Conservation (phyloP, 192 early-diverging fungal species). For the Pilobolus umbonatus region DNA sequence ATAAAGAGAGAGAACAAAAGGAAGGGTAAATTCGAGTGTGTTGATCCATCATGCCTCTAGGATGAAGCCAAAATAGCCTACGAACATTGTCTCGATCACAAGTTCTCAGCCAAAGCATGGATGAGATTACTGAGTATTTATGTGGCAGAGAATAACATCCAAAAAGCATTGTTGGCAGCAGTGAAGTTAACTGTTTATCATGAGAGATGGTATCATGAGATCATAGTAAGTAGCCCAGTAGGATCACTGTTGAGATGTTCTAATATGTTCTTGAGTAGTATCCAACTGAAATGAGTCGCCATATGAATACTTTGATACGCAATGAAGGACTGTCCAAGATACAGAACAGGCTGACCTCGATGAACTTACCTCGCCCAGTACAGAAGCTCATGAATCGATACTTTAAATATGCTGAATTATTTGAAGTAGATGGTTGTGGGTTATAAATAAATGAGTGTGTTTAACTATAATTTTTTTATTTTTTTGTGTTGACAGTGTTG, state of each 20-base stretch:
- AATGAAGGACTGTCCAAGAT: constrained; percentile 90
- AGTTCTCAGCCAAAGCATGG: constrained; percentile 91
- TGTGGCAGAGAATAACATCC: constrained; percentile 74
- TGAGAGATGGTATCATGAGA: constrained; percentile 90
- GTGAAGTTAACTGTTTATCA: constrained; percentile 82
- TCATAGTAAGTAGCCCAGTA: constrained; percentile 54
- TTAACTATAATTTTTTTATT: too few relatives aligned
- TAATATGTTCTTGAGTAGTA: constrained; percentile 48
- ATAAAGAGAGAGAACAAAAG: too few relatives aligned
- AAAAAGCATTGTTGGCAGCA: constrained; percentile 72
- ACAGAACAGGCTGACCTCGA: constrained; percentile 81
- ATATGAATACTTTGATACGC: constrained; percentile 80
- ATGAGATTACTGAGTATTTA: constrained; percentile 78
- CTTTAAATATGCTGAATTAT: constrained; percentile 64
- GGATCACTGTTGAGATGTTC: not conserved
- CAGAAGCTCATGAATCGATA: constrained; percentile 72
- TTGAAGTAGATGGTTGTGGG: constrained; percentile 64
- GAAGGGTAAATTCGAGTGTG: not conserved
- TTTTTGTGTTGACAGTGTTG: too few relatives aligned
- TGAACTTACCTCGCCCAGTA: constrained; percentile 78
- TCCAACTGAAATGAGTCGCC: constrained; percentile 81
- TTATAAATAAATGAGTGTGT: constrained; percentile 40
- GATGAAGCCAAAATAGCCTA: constrained; percentile 89
- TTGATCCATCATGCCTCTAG: not conserved
- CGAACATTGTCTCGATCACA: constrained; percentile 79